Base-by-base conservation (phyloP, 2,329 filamentous ascomycete genomes). In the Cladosporium sp. region DNA sequence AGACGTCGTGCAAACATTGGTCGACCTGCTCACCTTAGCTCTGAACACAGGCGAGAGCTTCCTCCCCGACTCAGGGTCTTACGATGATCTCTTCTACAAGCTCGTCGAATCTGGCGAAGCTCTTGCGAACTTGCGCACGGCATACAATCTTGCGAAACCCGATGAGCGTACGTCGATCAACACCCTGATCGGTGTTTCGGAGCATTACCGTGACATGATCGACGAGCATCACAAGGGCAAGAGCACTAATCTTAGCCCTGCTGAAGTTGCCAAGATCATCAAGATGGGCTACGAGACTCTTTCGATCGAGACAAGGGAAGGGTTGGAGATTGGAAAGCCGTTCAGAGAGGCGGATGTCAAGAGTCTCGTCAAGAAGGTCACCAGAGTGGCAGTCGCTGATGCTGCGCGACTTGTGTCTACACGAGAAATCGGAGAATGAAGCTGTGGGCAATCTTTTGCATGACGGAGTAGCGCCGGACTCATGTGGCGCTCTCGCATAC, bases 81-180 rank as follows among this genome's bases (percentile, higher is more conserved):
- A 97, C 73, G 94, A 99, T 67, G 94, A 99, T 68, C 80, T 99
- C 0, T 97, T 99, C 76, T 99, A 99, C 83, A 99, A 99, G 75
- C 83, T 97, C 1, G 91, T 97, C 24, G 94, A 99, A 74, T 89
- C 88, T 1, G 91, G 92, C 10, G 90, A 96, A 49, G 82, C 90
- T 12, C 81, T 97, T 20, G 77, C 81, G 32, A 91, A 90, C 68
- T 96, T 97, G 75, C 85, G 90, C 39, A 85, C 91, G 61, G 87
- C 83, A 9, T 97, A 94, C 72, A 75, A 77, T 4, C 68, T 80
- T 20, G 69, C 70, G 25, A 69, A 63, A 56, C 17, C 62, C 6
- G 68, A 71, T 9, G 65, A 66, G 19, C 57, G 81, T 45, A 89
- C 82, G 74, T 90, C 90, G 3, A 94, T 97, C 67, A 87, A 90